Evolutionary conservation across 2,329 filamentous ascomycete genomes (phyloP).

Genomic region (Lasiodiplodia citricola): DNA sequence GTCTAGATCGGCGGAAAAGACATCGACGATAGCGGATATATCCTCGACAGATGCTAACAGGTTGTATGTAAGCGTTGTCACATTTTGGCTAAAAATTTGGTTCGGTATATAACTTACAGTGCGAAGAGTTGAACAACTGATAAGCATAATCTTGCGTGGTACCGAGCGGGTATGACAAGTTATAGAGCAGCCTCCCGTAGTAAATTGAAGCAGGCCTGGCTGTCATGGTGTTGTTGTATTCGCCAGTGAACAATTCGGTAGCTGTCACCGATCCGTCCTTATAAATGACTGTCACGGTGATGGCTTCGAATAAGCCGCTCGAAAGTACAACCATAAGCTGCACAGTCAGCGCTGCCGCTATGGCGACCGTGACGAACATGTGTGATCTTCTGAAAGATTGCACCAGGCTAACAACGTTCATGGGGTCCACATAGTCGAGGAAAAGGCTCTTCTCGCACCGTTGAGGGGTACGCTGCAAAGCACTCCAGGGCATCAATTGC

Average conservation of each 20-base stretch:
- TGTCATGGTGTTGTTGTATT: background rate
- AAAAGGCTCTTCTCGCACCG: background rate
- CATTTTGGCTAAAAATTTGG: background rate
- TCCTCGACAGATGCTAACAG: background rate
- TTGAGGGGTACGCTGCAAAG: background rate
- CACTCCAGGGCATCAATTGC: background rate
- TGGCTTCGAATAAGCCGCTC: background rate
- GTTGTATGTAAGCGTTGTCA: background rate
- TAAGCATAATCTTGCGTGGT: background rate
- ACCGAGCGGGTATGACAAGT: background rate
- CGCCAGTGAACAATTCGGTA: background rate
- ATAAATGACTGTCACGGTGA: background rate
- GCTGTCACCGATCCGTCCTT: background rate
- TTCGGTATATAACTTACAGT: background rate
- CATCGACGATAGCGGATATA: background rate
- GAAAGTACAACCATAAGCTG: background rate
- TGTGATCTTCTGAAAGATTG: background rate
- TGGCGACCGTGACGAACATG: background rate
- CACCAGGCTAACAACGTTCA: background rate
- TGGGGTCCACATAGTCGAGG: slow-evolving; percentile 4
- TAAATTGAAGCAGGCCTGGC: background rate
- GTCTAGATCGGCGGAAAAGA: slow-evolving; percentile 6
- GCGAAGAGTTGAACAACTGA: background rate
- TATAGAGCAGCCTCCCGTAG: background rate
- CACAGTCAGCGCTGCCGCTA: background rate